Base-by-base conservation (phyloP, 257 asterid genomes). In the Petunia secreta region DNA sequence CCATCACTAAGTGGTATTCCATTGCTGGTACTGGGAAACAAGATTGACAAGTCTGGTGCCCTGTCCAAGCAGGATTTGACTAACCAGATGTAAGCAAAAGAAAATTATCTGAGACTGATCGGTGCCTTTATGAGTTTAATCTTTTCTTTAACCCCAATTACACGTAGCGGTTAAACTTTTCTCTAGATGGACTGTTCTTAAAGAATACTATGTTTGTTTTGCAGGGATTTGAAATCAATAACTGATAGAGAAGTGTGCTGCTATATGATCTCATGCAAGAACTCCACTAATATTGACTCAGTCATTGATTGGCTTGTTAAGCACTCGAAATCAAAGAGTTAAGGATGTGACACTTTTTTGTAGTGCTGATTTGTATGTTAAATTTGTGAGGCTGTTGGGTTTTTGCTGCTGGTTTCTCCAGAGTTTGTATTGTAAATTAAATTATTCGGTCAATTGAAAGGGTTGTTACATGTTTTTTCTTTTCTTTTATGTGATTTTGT, bases 231-330 rank as follows among this genome's bases (percentile, higher is more conserved):
- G 75, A 90, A 89, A 80, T 88, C 93, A 1, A 88, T 95, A 52
- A 88, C 97, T 8, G 97, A 94, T 73, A 87, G 99, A 84, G 99
- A 95, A 87, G 99, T 95, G 0, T 95, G 98, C 92, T 93, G 99
- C 95, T 93, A 84, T 81, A 93, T 95, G 98, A 93, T 95, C 87
- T 95, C 99, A 14, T 95, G 99, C 97, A 93, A 93, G 89, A 92
- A 91, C 88, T 95, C 97, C 2, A 92, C 97, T 50, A 95, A 95
- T 83, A 95, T 95, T 60, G 98, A 95, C 82, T 93, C 93, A 82
- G 99, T 95, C 79, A 93, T 95, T 50, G 98, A 95, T 67, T 95
- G 98, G 99, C 93, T 95, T 4, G 97, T 95, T 52, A 93, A 91
- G 91, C 98, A 93, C 80, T 95, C 99, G 1, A 95, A 93, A 82